Base-by-base conservation (phyloP, 306 rosid genomes). In the Lupinus albus region DNA sequence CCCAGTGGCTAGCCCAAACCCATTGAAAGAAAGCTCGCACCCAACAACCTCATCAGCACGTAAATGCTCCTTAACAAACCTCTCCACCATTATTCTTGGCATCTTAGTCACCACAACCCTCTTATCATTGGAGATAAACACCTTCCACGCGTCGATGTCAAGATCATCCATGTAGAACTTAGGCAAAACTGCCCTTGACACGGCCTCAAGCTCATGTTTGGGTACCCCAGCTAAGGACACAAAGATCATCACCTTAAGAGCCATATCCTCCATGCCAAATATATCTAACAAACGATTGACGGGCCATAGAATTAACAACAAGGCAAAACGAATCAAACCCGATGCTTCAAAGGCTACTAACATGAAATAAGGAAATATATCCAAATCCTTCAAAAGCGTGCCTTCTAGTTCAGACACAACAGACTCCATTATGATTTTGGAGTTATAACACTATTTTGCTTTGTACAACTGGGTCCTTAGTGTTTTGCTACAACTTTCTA, bases 391-490 rank as follows among this genome's bases (percentile, higher is more conserved):
- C 38, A 93, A 56, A 52, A 93, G 90, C 4, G 91, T 77, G 12
- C 97, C 99, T 81, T 93, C 97, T n/a, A 93, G 81, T 85, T 90
- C 96, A 0, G 87, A 81, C 17, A 82, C 86, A 12, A 86, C 85
- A 3, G 95, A 79, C 11, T 83, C 84, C 96, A 81, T 61, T 45
- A 1, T 15, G 58, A 60, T 38, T 61, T 42, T 7, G 12, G 55
- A 49, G 25, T 18, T 49, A 8, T 49, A 13, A 5, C 46, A 2
- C 17, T 25, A 15, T 45, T 60, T 59, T 38, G 33, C 2, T 5
- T 38, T 7, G 33, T 17, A 60, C 33, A 41, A 46, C 3, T 0
- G 45, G 28, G 2, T 14, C 7, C 4, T 62, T 21, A 14, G 1
- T 49, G 49, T 52, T 70, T 55, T 47, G 62, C 5, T 35, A 39